Percentiles rank a stretch among this genome's conserved stretches.
These are phyloP conservation scores for Boechera divaricarpa DNA, from an alignment of 345 rosid genomes.

Conservation along the genomic window DNA sequence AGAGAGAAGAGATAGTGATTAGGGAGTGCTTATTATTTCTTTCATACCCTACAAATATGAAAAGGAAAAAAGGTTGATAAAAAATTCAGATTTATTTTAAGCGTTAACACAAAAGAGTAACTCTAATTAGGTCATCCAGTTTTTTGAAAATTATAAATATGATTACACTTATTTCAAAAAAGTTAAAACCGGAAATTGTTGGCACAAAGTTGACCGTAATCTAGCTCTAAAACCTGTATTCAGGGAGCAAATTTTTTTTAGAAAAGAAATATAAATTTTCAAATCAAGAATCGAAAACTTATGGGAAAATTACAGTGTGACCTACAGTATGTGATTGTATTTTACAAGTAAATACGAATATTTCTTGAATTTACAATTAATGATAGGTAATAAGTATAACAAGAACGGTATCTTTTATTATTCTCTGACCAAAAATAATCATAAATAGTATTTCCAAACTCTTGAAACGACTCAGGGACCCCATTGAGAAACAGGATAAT, in stretches of 20 bases:
- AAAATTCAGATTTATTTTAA: not conserved
- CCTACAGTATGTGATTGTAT: not conserved
- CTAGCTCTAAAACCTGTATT: not conserved
- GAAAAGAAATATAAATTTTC: not conserved
- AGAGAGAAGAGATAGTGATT: not conserved
- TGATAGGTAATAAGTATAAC: not conserved
- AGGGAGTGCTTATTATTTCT: not conserved
- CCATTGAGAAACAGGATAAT: not conserved
- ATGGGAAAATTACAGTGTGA: not conserved
- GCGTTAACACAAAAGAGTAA: not conserved
- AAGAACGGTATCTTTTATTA: not conserved
- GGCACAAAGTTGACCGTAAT: not conserved
- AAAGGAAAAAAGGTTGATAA: not conserved
- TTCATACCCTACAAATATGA: not conserved
- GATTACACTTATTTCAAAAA: not conserved
- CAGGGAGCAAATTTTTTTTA: not conserved
- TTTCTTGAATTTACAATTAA: not conserved
- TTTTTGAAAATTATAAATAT: not conserved
- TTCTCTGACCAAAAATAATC: not conserved
- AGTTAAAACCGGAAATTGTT: not conserved
- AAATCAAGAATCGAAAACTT: not conserved
- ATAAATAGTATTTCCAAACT: constrained; percentile 12
- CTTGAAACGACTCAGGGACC: constrained; percentile 31
- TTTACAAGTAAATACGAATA: not conserved
- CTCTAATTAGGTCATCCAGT: too few relatives aligned